Evolutionary conservation across 1,284 basidiomycete genomes (phyloP).

Genomic region (Porodaedalea pini): DNA sequence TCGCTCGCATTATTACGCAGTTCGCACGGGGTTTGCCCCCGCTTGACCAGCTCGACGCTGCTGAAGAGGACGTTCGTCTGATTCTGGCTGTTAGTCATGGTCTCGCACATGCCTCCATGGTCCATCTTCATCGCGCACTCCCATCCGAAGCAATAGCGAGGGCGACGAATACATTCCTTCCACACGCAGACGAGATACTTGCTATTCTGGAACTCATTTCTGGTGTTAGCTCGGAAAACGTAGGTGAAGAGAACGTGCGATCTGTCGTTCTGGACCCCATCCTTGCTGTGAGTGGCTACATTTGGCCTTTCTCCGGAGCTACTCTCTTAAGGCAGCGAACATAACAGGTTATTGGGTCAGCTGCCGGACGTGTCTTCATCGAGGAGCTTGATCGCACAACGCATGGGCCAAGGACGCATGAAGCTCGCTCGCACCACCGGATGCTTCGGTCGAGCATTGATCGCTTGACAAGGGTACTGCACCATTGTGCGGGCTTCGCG

Average conservation of each 20-base stretch:
- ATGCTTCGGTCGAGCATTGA: constrained; percentile 19
- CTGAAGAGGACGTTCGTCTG: constrained; percentile 21
- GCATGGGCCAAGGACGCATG: constrained; percentile 3
- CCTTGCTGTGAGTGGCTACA: constrained; percentile 27
- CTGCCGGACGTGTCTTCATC: constrained; percentile 26
- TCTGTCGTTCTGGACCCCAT: constrained; percentile 25
- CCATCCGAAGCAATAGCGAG: constrained; percentile 25
- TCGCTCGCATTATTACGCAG: background rate
- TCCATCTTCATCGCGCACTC: constrained; percentile 36
- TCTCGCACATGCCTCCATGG: constrained; percentile 33
- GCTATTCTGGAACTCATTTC: constrained; percentile 21
- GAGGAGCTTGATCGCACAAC: constrained; percentile 22
- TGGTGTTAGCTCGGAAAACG: background rate
- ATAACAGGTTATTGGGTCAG: constrained; percentile 28
- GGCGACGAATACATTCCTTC: constrained; percentile 28
- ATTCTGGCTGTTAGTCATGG: constrained; percentile 29
- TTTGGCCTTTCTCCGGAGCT: background rate
- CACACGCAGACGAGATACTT: constrained; percentile 19
- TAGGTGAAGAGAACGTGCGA: constrained; percentile 15
- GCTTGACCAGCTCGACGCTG: constrained; percentile 20
- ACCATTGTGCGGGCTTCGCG: constrained; percentile 13
- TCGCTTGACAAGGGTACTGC: constrained; percentile 20
- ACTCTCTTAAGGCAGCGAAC: too few relatives aligned
- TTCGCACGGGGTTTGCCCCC: constrained; percentile 30
- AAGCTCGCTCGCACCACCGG: constrained; percentile 1